Evolutionary conservation across 345 rosid species (phyloP).

Genomic region (Citrus unshiu): DNA sequence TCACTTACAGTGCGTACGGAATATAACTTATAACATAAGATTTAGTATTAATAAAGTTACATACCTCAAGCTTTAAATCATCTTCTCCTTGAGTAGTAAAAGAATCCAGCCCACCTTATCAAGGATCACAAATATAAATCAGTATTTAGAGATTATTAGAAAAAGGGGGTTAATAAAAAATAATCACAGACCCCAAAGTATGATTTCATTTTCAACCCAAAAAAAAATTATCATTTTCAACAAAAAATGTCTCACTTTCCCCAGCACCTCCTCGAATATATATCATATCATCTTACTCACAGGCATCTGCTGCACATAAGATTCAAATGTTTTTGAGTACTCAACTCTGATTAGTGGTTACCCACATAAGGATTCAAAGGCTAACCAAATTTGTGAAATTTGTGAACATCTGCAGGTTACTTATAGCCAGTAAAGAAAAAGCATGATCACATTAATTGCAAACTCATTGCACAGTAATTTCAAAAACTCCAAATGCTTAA

Average conservation of each 20-base stretch:
- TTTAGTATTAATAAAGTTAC: conserved; percentile 22
- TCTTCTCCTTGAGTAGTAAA: conserved; percentile 37
- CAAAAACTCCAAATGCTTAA: not conserved
- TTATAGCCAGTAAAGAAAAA: not conserved
- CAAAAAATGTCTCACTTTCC: not conserved
- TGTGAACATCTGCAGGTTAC: not conserved
- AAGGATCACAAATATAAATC: conserved; percentile 9
- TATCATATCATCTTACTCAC: not conserved
- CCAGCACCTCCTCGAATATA: not conserved
- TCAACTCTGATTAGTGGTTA: not conserved
- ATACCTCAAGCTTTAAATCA: conserved; percentile 64
- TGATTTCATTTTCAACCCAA: not conserved
- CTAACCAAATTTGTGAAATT: not conserved
- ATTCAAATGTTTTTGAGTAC: not conserved
- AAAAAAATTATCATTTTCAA: no score
- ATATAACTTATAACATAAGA: not conserved
- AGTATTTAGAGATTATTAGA: conserved; percentile 12
- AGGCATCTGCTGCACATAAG: not conserved
- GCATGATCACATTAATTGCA: not conserved
- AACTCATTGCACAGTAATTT: not conserved
- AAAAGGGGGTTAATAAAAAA: not conserved
- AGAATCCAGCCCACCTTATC: conserved; percentile 54
- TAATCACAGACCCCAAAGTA: not conserved
- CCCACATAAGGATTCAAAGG: not conserved
- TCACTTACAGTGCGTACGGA: not conserved